Evolutionary conservation across 306 rosid species (phyloP).

Genomic region (Quillaja saponaria): DNA sequence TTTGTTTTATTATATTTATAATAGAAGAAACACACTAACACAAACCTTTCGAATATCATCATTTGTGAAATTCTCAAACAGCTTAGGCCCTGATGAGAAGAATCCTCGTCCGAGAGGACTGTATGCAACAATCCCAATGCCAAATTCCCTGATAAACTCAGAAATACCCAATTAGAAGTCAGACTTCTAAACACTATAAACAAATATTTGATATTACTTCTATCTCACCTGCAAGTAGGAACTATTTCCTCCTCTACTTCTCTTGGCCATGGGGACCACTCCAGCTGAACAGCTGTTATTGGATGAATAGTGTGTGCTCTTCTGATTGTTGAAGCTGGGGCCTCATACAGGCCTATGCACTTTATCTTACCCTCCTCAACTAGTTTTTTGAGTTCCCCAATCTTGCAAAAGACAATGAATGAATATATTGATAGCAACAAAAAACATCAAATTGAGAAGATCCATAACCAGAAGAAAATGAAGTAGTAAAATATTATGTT

Average conservation of each 20-base stretch:
- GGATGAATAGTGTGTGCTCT: slow-evolving; percentile 79
- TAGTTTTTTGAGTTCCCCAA: slow-evolving; percentile 64
- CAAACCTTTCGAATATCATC: slow-evolving; percentile 58
- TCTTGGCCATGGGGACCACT: slow-evolving; percentile 64
- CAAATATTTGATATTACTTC: background rate
- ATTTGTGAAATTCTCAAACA: slow-evolving; percentile 29
- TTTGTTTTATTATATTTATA: too few relatives aligned
- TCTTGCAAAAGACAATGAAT: slow-evolving; percentile 24
- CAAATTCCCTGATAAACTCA: slow-evolving; percentile 43
- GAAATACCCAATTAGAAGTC: background rate
- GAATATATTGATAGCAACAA: background rate
- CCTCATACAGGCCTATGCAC: slow-evolving; percentile 64
- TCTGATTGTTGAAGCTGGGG: slow-evolving; percentile 68
- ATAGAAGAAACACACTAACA: background rate
- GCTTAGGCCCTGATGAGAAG: slow-evolving; percentile 49
- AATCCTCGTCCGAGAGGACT: slow-evolving; percentile 75
- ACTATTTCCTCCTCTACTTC: slow-evolving; percentile 59
- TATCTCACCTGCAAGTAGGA: slow-evolving; percentile 59
- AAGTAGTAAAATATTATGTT: too few relatives aligned
- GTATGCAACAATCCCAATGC: slow-evolving; percentile 67
- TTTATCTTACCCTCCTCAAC: slow-evolving; percentile 67
- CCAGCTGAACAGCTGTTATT: slow-evolving; percentile 61
- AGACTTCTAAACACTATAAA: background rate
- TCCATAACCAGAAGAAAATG: too few relatives aligned
- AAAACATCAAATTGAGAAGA: background rate